Evolutionary conservation across 1,284 basidiomycete genomes (phyloP), one percentile per base, ranked within the genome.

Genomic region (Puccinia novopanici): DNA sequence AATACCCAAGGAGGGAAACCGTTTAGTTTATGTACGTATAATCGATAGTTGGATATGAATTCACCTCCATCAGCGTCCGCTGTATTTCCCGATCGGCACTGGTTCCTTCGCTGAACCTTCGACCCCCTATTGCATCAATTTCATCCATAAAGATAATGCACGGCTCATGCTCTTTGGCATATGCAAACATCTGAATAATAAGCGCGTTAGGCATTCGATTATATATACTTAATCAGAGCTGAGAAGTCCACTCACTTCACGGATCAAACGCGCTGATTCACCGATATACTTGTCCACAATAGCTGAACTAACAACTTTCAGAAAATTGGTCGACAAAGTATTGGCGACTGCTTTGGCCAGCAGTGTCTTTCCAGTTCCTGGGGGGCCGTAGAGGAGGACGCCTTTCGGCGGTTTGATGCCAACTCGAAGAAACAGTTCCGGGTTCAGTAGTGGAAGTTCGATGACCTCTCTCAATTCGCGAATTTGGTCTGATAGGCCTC

Each of bases 131-230:
- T 45, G 95, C 95, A 86, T 98, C 95, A 84, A 99, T 98, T 88
- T 99, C 97, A 86, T 99, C 97, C 92, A 99, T 98, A 88, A 99
- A 99, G 85, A 99, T 99, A 84, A 99, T 96, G 86, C 96, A 98
- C 63, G 97, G 97, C 86, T 98, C 96, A 85, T 99, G 95, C 85
- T 98, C 96, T 83, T 89, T 90, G 12, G 96, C 96, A 86, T 98
- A 99, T 17, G 93, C 95, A 85, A 99, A 99, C 96, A 99, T 98
- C 86, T 99, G 95, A 22, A 54, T 42, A 24, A 19, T 15, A 57
- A 52, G 37, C 19, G 15, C n/a, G 59, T 57, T 34, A 54, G 54
- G 17, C 27, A 6, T 24, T 17, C 3, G 19, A 57, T 27, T 50
- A n/a, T n/a, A n/a, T n/a, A n/a, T n/a, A n/a, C 27, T 30, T 22